Base-by-base conservation (phyloP, 805 yeast genomes). In the Metschnikowia rubicola region DNA sequence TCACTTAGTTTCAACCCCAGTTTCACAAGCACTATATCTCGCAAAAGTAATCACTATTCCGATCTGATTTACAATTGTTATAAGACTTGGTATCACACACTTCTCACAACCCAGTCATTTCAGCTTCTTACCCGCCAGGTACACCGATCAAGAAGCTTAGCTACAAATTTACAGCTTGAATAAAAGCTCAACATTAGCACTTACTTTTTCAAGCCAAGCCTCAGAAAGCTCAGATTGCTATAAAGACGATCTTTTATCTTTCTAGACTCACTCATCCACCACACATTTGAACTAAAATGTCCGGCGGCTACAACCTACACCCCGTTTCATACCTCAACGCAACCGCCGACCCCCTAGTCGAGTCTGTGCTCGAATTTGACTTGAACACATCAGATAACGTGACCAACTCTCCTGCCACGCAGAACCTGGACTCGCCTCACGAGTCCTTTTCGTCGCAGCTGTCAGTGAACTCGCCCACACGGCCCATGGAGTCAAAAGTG, bases 271-370 rank as follows among this genome's bases (percentile, higher is more conserved):
- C 26, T 21, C 26, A 21, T 21, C 26, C 26, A 21, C 26, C 26
- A 21, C 26, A 21, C 26, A 21, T 4, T 10, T 10, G 10, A 21
- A 11, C 8, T 4, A 31, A 33, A 26, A 43, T 50, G 47, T 43
- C 52, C 15, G 67, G 70, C 70, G 70, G 70, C 51, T 72, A 69
- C 55, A 72, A 71, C 54, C 58, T 71, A 41, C 77, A 72, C 53
- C 77, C 77, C n/a, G 66, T 72, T 30, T 62, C 75, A 29, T 72
- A 72, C 49, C 64, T 72, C 37, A 72, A 72, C 58, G 75, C 76
- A 32, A 52, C 63, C 28, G 30, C 53, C 36, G 63, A 61, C 31
- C 53, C 54, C 44, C 45, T 51, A 40, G 50, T 51, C 30, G 64
- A 56, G 34, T 54, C 61, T 19, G 68, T 63, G 40, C 46, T 63